A percentile compares a stretch with the other conserved stretches of the same genome.
Evolutionary conservation across 2,329 filamentous ascomycete genomes (phyloP).

Genomic region (Neonectria faginata): DNA sequence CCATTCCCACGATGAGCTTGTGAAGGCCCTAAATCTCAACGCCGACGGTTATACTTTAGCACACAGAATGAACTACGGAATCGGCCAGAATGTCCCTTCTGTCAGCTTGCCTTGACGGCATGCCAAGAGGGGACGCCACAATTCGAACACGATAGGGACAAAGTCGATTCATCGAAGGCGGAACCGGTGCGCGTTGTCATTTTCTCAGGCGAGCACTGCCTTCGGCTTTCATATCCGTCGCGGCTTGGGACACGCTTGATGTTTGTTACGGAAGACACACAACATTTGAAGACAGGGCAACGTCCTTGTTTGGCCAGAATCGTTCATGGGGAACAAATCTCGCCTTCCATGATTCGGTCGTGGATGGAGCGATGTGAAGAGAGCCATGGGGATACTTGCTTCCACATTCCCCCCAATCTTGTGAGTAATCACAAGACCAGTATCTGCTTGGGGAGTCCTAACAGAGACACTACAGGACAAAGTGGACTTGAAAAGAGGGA

Average conservation of each 20-base stretch:
- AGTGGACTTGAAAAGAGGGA: background rate
- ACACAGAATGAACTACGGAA: background rate
- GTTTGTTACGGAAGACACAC: background rate
- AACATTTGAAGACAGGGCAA: background rate
- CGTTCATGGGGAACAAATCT: background rate
- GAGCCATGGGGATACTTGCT: constrained; percentile 14
- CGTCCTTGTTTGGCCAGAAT: background rate
- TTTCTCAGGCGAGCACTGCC: constrained; percentile 4
- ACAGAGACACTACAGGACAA: background rate
- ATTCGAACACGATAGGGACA: background rate
- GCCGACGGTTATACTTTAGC: background rate
- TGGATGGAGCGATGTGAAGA: constrained; percentile 21
- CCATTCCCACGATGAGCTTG: constrained; percentile 10
- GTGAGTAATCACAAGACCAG: background rate
- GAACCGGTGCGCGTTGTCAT: background rate
- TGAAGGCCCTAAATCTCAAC: background rate
- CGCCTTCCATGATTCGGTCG: constrained; percentile 2
- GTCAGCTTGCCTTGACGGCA: background rate
- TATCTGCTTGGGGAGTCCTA: background rate
- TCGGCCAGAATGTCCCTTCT: background rate
- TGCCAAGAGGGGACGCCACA: background rate
- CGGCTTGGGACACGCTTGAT: constrained; percentile 10
- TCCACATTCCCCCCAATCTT: constrained; percentile 15
- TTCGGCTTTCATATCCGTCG: constrained; percentile 9
- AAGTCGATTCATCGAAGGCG: background rate